These are phyloP conservation scores for Parachlorella kessleri DNA, from an alignment of 139 green algal species.

Conservation along the genomic window DNA sequence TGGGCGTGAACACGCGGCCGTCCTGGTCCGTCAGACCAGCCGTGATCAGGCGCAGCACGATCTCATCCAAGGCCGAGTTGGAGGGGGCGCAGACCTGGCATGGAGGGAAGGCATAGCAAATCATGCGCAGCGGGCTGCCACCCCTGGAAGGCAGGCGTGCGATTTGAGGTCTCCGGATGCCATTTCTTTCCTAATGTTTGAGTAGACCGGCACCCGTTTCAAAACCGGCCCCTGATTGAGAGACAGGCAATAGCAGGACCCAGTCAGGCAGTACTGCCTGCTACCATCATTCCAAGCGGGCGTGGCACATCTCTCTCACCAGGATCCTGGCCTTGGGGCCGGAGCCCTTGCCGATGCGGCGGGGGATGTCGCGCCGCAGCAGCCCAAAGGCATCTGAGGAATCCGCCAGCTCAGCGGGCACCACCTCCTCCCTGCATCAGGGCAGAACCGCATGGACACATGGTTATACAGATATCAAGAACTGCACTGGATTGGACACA, in stretches of 20 bases:
- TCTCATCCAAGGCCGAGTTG: slow-evolving; percentile 92
- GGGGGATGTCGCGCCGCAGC: slow-evolving; percentile 26
- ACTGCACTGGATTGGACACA: too few species aligned
- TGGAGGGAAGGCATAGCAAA: too few species aligned
- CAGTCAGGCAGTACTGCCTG: too few species aligned
- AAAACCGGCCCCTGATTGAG: too few species aligned
- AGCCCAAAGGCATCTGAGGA: slow-evolving; percentile 38
- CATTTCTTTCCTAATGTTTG: too few species aligned
- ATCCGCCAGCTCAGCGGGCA: slow-evolving; percentile 28
- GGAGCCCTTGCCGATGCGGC: slow-evolving; percentile 29
- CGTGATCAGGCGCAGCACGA: slow-evolving; percentile 73
- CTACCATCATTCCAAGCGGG: too few species aligned
- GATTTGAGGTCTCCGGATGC: too few species aligned
- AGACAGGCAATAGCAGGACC: too few species aligned
- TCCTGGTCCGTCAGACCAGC: slow-evolving; percentile 63
- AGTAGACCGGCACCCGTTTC: too few species aligned
- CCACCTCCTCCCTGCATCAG: slow-evolving; percentile 33
- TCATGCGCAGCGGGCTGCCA: too few species aligned
- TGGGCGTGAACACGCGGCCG: slow-evolving; percentile 60
- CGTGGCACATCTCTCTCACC: slow-evolving; percentile 19
- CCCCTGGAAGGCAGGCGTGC: too few species aligned
- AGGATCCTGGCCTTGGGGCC: slow-evolving; percentile 73
- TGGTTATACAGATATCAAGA: too few species aligned
- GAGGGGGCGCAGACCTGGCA: slow-evolving; percentile 85
- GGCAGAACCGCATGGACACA: not conserved